phyloP scores from a whole-genome alignment of 2,329 filamentous ascomycete species.

The Aphanoascus verrucosus region DNA sequence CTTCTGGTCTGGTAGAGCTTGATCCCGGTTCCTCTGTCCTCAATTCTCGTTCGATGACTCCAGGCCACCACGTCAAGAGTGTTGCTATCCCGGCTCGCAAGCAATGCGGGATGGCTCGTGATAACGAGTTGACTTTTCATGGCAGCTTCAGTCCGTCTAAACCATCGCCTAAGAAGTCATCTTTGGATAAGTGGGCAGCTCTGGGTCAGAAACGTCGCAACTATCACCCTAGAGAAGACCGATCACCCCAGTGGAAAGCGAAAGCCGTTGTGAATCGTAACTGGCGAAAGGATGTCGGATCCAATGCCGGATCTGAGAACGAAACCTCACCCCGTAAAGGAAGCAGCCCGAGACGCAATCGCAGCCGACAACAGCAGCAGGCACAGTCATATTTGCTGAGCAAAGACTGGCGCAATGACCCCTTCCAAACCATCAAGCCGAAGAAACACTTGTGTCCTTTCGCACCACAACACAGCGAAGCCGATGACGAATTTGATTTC shows the following conservation, averaged over 20 bases:
- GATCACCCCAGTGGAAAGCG: conserved; percentile 40
- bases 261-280: conserved; percentile 34
- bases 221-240: conserved; percentile 45
- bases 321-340: conserved; percentile 26
- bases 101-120: conserved; percentile 60
- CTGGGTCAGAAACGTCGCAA: conserved; percentile 75
- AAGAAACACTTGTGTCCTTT: conserved; percentile 25
- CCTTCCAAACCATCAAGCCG: conserved; percentile 23
- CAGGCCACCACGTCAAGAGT: conserved; percentile 29
- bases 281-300: conserved; percentile 36
- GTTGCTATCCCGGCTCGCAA: conserved; percentile 51
- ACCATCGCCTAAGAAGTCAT: conserved; percentile 45
- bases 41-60: conserved; percentile 36
- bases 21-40: conserved; percentile 42
- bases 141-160: conserved; percentile 28
- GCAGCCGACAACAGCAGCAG: conserved; percentile 18
- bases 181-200: conserved; percentile 72
- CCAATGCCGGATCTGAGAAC: conserved; percentile 29
- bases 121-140: conserved; percentile 38
- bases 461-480: conserved; percentile 41
- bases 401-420: conserved; percentile 39
- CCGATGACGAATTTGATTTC: conserved; percentile 57
- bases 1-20: conserved; percentile 44
- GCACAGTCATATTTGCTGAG: conserved; percentile 33
- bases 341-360: conserved; percentile 6